phyloP scores from a whole-genome alignment of 495 filamentous ascomycete species.

The Penicillium chermesinum region DNA sequence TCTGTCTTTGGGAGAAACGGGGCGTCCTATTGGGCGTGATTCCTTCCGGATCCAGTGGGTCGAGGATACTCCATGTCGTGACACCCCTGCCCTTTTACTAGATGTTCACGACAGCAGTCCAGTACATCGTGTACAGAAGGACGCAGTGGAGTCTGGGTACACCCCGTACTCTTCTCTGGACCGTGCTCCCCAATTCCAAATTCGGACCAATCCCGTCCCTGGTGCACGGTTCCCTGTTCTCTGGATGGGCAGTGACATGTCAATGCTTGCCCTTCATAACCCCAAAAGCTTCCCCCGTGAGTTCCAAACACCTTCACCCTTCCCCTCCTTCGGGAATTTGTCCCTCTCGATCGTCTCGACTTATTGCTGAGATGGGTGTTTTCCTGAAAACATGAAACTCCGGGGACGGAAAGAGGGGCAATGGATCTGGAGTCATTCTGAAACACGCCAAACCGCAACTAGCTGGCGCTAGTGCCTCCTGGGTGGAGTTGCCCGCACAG shows the following conservation, averaged over 20 bases:
- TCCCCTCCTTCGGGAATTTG: too few species aligned
- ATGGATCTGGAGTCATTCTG: conserved; percentile 22
- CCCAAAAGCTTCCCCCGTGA: too few species aligned
- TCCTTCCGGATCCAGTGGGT: neutral
- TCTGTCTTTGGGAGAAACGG: neutral
- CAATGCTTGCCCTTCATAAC: too few species aligned
- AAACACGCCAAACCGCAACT: conserved; percentile 24
- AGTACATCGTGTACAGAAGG: neutral
- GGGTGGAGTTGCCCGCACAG: conserved; percentile 4
- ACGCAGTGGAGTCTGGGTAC: too few species aligned
- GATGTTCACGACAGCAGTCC: neutral
- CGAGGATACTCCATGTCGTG: neutral
- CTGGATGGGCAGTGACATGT: too few species aligned
- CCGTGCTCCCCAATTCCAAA: conserved; percentile 23
- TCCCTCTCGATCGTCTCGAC: neutral
- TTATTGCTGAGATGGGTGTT: too few species aligned
- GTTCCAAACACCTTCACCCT: too few species aligned
- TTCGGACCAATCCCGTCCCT: conserved; percentile 15
- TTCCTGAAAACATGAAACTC: conserved; percentile 17
- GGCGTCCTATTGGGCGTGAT: neutral
- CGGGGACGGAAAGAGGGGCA: conserved; percentile 1
- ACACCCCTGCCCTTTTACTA: neutral
- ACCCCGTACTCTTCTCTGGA: too few species aligned
- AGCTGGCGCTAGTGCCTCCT: conserved; percentile 15
- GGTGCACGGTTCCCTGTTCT: conserved; percentile 16